These are phyloP conservation scores for Cystobasidium pallidum DNA, from an alignment of 1,284 basidiomycete genomes.

Conservation along the genomic window DNA sequence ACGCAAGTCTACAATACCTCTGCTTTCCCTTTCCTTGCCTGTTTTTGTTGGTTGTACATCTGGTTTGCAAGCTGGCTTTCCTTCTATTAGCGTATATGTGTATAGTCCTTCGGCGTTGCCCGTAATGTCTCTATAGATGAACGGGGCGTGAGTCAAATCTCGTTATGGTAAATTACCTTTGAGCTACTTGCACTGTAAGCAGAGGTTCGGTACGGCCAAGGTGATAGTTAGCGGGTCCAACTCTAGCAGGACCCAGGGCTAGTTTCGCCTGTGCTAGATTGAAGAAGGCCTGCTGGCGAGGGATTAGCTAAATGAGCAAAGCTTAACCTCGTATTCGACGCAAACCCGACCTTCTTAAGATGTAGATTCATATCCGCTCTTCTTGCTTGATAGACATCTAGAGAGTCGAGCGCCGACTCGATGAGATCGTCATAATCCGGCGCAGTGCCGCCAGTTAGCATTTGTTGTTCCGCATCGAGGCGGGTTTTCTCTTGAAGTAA, in stretches of 20 bases:
- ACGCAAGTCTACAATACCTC: conserved; percentile 23
- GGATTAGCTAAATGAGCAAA: not conserved
- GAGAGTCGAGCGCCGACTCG: conserved; percentile 45
- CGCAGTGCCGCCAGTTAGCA: conserved; percentile 1
- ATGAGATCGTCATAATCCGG: conserved; percentile 46
- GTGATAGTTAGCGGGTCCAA: conserved; percentile 45
- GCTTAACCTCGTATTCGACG: not conserved
- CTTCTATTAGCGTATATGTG: conserved; percentile 16
- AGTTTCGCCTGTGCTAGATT: conserved; percentile 50
- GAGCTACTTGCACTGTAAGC: conserved; percentile 44
- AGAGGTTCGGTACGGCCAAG: conserved; percentile 29
- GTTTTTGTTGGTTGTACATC: conserved; percentile 1
- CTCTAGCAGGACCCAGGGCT: conserved; percentile 45
- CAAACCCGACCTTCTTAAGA: conserved; percentile 45
- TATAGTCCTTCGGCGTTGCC: not conserved
- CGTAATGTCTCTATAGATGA: conserved; percentile 17
- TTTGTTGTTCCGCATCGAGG: conserved; percentile 6
- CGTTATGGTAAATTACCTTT: not conserved
- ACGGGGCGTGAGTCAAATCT: not conserved
- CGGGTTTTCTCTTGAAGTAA: not conserved
- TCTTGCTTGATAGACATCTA: conserved; percentile 45
- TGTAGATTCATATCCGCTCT: conserved; percentile 27
- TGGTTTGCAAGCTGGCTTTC: conserved; percentile 10
- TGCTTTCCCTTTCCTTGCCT: conserved; percentile 27
- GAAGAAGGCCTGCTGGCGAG: conserved; percentile 45